Evolutionary conservation across 139 green algal genomes (phyloP), one percentile per base, ranked within the genome.

Genomic region (Haematococcus sp.): DNA sequence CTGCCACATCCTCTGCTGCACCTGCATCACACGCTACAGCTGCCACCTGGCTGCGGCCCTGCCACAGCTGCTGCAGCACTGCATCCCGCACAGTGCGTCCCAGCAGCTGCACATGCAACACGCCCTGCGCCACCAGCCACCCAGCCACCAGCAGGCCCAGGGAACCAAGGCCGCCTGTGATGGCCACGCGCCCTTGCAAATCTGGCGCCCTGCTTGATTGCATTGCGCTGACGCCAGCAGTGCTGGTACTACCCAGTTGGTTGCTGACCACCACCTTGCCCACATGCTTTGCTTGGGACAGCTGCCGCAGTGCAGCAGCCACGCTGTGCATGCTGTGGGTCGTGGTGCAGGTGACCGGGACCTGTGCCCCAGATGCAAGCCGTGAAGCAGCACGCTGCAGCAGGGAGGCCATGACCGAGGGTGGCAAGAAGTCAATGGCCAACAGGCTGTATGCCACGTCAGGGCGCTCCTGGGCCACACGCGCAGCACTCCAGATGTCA

Each of bases 391-490:
- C 31, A n/a, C 61, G 35, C 3, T 5, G 22, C 28, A 89, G 75
- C 56, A 83, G 68, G 22, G 25, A n/a, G 2, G 76, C 27, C 28
- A 95, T 73, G 3, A 82, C 82, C 0, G 27, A 2, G 11, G 65
- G 54, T 0, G 91, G 83, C 75, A 97, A 78, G 78, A 97, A 95
- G 78, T 97, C 93, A 1, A 97, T 73, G 1, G 93, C 93, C 25
- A 97, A 59, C 25, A 97, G 71, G 16, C 73, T 72, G 76, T 93
- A 95, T 1, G 1, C 13, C 54, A 94, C 82, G 61, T 88, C 80
- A 28, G 91, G 88, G 3, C 93, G 87, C 78, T 97, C 89, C 63
- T 89, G 80, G 28, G 79, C 70, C 30, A 93, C 78, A 4, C 88
- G 76, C 7, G 63, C 74, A 0, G 81, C 32, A 23, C 72, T 87